Base-by-base conservation (phyloP, 2,329 filamentous ascomycete genomes). In the Alternaria hordeiaustralica region DNA sequence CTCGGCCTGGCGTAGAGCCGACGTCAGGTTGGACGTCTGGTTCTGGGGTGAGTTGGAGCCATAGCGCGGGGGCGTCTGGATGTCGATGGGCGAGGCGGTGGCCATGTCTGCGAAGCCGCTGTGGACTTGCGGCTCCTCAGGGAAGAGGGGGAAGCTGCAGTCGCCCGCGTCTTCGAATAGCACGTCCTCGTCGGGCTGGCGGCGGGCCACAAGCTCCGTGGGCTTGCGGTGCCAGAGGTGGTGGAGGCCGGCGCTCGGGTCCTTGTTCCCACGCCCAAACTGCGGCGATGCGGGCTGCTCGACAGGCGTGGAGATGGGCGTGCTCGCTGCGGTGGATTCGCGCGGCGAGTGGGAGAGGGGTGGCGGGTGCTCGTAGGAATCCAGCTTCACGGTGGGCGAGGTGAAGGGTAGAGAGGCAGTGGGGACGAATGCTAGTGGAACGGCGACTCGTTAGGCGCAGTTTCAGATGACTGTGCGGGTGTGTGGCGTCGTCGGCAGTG, bases 1-100 rank as follows among this genome's bases (percentile, higher is more conserved):
- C 63, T 76, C 83, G 59, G 79, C 80, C 59, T 84, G 82, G 72
- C 88, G 86, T 61, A 90, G 80, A 51, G 88, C 87, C 50, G 86
- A 88, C 6, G 87, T 89, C 69, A 90, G 81, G 72, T 88, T 89
- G 36, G 88, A 90, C 12, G 87, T 86, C 77, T 89, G 87, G 74
- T 86, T 87, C 64, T 86, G 86, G 55, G 88, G 87, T 30, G 87
- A 88, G 68, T 87, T 84, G 58, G 86, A 87, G 68, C 84, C 84
- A 82, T 84, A 84, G 72, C 84, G 85, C 75, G 74, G 82, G 64
- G 82, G 79, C 62, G 84, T 83, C 72, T 86, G 81, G 73, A 90
- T 89, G 76, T 89, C 86, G 77, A 90, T 87, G 49, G 88, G 87
- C 63, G 83, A 81, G 65, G 86, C 84, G 58, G 82, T 77, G 67